Evolutionary conservation across 495 filamentous ascomycete species (phyloP), one percentile per base, ranked within the genome.

Genomic region (Talaromyces stipitatus): DNA sequence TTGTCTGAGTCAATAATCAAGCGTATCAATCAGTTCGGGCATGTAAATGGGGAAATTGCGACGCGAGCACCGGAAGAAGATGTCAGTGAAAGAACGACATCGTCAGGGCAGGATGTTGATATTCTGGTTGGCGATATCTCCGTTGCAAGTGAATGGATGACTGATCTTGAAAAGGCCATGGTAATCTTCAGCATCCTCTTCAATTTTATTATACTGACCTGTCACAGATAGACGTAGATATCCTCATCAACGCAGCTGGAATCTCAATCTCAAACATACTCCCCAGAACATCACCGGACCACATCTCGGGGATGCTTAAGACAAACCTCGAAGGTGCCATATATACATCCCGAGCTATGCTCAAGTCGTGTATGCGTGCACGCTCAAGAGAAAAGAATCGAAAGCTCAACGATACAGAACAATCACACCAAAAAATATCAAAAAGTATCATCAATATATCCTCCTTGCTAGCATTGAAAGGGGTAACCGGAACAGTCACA

Each of bases 391-490:
- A 64, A 50, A 61, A 64, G n/a, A 64, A 56, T 11, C 48, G 9
- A 51, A 51, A 20, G 7, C 6, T 14, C 61, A 27, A 20, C 48
- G 47, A 6, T 48, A 28, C 24, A 16, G 24, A 41, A 12, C 43
- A 8, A 29, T 50, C 58, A 8, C 23, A 33, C 38, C 28, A 0
- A 30, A 56, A 0, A 18, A 58, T 9, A 28, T 75, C 75, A 3
- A 74, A 70, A 63, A 87, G 82, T 61, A 91, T 95, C 47, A 87
- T 95, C 67, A 95, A 94, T 59, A 69, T 95, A 22, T 82, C 89
- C 4, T 90, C 86, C 20, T 68, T 94, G 20, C 72, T 94, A 12
- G 90, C 81, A 0, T 50, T 80, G 2, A 83, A 84, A 54, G 83
- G 78, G 0, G 84, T 82, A 2, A 69, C 65, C 1, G 90, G 90